Evolutionary conservation across 2,329 filamentous ascomycete species (phyloP), one percentile per base, ranked within the genome.

Genomic region (Trichoderma lentiforme): DNA sequence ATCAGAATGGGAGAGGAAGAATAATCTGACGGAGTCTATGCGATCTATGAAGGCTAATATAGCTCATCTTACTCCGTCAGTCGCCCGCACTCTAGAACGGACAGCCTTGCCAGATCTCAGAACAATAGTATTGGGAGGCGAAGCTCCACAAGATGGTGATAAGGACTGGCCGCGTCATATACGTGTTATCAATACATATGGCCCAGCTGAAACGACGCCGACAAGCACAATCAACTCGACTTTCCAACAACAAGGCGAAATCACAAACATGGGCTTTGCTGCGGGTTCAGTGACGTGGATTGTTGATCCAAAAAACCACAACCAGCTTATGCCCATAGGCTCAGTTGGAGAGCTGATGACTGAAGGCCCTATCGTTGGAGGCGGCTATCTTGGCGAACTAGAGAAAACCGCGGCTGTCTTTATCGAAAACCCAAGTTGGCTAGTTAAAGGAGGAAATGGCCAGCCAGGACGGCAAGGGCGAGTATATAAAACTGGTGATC

Each of bases 401-500:
- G 39, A 62, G 34, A 70, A 62, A 12, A 70, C 67, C 3, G 28
- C 53, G 2, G 26, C 14, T 3, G 60, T 28, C 8, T 56, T 73
- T 24, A 61, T 51, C 15, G 21, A 14, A 15, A 32, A 32, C 47
- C 36, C 51, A 11, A 2, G 4, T 14, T 58, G 56, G 56, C 18
- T 58, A 21, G 9, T 34, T 11, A 28, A n/a, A 6, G 56, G 56
- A 30, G 56, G 26, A 15, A 26, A 14, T 30, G 56, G 56, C 14
- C 15, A 56, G 11, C 21, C 28, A 4, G 18, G 56, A 11, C 24
- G 56, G 26, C 26, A 18, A 6, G 56, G 56, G 3, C 73, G 75
- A 36, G 28, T 74, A 12, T 77, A 78, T 69, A 74, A 69, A 53
- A 76, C 77, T 1, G 77, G 77, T 8, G 77, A 78, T 43, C 57